Conservation (phyloP, 73 alveolate species). For the Uronychia setigera region DNA sequence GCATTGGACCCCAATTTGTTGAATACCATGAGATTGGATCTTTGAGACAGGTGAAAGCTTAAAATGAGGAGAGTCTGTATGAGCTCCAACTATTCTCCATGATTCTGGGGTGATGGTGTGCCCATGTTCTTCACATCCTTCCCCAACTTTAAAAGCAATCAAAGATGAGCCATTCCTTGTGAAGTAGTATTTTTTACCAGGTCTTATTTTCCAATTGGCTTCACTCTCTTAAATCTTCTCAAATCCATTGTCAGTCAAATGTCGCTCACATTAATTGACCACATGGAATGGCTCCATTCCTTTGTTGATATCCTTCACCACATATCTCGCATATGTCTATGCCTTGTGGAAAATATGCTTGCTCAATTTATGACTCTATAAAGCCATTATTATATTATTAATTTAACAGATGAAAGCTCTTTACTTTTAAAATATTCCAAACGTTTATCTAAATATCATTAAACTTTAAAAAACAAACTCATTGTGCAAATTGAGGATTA, state of each 20-base stretch:
- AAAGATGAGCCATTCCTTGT: constrained; percentile 72
- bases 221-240: constrained; percentile 59
- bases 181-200: constrained; percentile 65
- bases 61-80: constrained; percentile 74
- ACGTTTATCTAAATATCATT: too few relatives aligned
- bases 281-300: constrained; percentile 25
- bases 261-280: not conserved
- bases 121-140: constrained; percentile 56
- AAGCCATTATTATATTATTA: too few relatives aligned
- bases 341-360: not conserved
- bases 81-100: constrained; percentile 81
- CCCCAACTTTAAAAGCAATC: constrained; percentile 67
- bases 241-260: constrained; percentile 55
- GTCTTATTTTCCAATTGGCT: constrained; percentile 58
- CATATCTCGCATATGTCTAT: not conserved
- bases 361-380: too few relatives aligned
- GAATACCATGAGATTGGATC: constrained; percentile 59
- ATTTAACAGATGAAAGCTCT: too few relatives aligned
- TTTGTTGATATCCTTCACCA: not conserved
- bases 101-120: constrained; percentile 60
- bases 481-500: too few relatives aligned
- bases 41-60: constrained; percentile 68
- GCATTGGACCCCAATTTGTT: constrained; percentile 65
- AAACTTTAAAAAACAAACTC: too few relatives aligned
- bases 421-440: too few relatives aligned